These are phyloP conservation scores for Bryoerythrophyllum caledonicum DNA, from an alignment of 225 moss, liverwort and hornwort genomes.

Conservation along the genomic window DNA sequence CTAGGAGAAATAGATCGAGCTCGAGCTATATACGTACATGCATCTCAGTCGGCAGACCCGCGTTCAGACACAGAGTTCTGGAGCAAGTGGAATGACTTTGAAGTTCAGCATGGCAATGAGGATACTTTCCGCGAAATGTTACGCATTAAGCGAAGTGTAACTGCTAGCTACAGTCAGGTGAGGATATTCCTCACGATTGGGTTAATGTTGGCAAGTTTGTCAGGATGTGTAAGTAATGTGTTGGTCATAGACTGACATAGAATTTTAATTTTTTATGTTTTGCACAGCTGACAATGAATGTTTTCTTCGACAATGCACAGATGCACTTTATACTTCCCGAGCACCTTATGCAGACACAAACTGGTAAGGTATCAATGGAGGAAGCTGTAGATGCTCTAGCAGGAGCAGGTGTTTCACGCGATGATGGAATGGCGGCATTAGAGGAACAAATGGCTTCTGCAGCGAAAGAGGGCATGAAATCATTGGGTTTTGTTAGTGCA, in stretches of 20 bases:
- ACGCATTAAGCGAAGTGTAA: slow-evolving; percentile 92
- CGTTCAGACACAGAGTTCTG: slow-evolving; percentile 95
- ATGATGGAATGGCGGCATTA: slow-evolving; percentile 95
- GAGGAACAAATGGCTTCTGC: slow-evolving; percentile 64
- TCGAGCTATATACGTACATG: slow-evolving; percentile 87
- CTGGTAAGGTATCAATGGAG: slow-evolving; percentile 82
- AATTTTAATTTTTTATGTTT: background rate
- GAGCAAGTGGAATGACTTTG: slow-evolving; percentile 99
- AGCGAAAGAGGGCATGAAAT: no score
- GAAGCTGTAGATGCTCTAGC: slow-evolving; percentile 93
- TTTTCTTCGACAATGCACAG: slow-evolving; percentile 36
- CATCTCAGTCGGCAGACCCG: slow-evolving; percentile 95
- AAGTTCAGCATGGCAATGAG: slow-evolving; percentile 97
- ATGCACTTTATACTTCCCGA: slow-evolving; percentile 99
- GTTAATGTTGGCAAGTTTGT: background rate
- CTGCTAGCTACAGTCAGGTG: slow-evolving; percentile 98
- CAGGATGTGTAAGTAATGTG: background rate
- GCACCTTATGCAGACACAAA: slow-evolving; percentile 86
- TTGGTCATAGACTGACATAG: no score
- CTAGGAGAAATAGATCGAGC: slow-evolving; percentile 96
- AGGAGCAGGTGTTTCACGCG: slow-evolving; percentile 78
- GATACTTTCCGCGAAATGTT: slow-evolving; percentile 98
- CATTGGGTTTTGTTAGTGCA: no score
- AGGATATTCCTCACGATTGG: background rate
- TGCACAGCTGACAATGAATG: slow-evolving; percentile 12